A percentile compares a stretch with the other conserved stretches of the same genome.
Conservation (phyloP, 2,329 filamentous ascomycete genomes). For the Phialemonium atrogriseum region DNA sequence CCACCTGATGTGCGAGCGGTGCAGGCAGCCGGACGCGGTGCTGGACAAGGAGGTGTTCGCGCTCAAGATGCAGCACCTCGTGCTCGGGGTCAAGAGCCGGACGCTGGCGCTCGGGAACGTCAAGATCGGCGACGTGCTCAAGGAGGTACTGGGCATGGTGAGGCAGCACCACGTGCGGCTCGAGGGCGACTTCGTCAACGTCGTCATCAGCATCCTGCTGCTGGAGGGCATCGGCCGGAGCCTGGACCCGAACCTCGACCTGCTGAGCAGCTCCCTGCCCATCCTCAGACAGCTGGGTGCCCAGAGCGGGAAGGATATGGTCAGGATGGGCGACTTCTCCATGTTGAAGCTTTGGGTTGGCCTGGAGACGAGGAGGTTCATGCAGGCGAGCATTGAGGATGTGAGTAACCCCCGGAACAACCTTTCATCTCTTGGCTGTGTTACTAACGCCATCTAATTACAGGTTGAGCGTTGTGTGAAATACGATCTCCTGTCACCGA, state of each 20-base stretch:
- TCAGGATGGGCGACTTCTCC: conserved; percentile 65
- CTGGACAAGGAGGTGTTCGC: conserved; percentile 86
- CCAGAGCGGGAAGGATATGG: conserved; percentile 61
- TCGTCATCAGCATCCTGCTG: conserved; percentile 88
- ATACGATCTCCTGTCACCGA: conserved; percentile 76
- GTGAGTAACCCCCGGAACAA: conserved; percentile 44
- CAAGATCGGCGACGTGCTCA: conserved; percentile 91
- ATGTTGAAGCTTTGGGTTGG: conserved; percentile 92
- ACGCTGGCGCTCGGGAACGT: conserved; percentile 91
- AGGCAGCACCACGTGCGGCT: conserved; percentile 84
- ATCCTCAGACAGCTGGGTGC: conserved; percentile 84
- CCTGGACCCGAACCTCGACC: conserved; percentile 77
- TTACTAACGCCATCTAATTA: conserved; percentile 4
- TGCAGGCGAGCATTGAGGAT: conserved; percentile 85
- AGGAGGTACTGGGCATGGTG: conserved; percentile 87
- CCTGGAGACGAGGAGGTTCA: conserved; percentile 77
- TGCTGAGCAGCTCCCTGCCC: conserved; percentile 78
- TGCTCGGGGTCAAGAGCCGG: conserved; percentile 79
- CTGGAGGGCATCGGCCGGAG: conserved; percentile 89
- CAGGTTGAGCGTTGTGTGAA: conserved; percentile 79
- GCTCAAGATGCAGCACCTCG: conserved; percentile 92
- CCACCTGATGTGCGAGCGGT: conserved; percentile 91
- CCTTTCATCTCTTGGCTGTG: neutral
- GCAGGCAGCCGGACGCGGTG: conserved; percentile 84
- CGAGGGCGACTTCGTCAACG: conserved; percentile 97